Evolutionary conservation across 768 basidiomycete species (phyloP), one percentile per base, ranked within the genome.

Genomic region (Lanmaoa pseudosensibilis): DNA sequence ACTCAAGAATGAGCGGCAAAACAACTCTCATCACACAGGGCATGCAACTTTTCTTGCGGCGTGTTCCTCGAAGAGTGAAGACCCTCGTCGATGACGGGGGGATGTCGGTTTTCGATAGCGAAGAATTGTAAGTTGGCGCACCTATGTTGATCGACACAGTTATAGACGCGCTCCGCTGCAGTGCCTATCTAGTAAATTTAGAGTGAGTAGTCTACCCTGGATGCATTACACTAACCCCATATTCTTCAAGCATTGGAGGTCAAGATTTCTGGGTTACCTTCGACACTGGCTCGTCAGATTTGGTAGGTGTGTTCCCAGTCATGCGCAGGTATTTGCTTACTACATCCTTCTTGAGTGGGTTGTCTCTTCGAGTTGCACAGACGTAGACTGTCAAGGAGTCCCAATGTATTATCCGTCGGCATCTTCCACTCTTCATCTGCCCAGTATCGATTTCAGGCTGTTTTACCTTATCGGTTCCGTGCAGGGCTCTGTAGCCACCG

Each of bases 271-370:
- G 72, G 64, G 71, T 78, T 21, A 75, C 81, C 5, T 69, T 83
- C 30, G 83, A 84, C 63, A 84, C 83, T 9, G 83, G 83, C 46
- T 85, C 83, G 4, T 77, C 84, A 1, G 83, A 84, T 64, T 62
- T 85, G 60, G 82, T 82, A 60, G 45, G 63, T 34, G 49, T 50
- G 23, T 52, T 57, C 41, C 46, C 36, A 33, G 25, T 40, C 46
- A 13, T 53, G 12, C 15, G 2, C 47, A 34, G 46, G 39, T 30
- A 45, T 18, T 52, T 13, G n/a, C 61, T 62, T 47, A 54, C 46
- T 52, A 23, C 18, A 18, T 18, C 11, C 38, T n/a, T 30, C 3
- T 51, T 39, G 78, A 68, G 82, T 85, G 83, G 83, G 73, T 83
- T 16, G 75, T 77, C 34, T 80, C 80, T 15, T 72, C 75, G 27